Percentiles rank a stretch among this genome's conserved stretches.
These are phyloP conservation scores for Chlamydomonas sp. DNA, from an alignment of 139 green algal species.

Conservation along the genomic window DNA sequence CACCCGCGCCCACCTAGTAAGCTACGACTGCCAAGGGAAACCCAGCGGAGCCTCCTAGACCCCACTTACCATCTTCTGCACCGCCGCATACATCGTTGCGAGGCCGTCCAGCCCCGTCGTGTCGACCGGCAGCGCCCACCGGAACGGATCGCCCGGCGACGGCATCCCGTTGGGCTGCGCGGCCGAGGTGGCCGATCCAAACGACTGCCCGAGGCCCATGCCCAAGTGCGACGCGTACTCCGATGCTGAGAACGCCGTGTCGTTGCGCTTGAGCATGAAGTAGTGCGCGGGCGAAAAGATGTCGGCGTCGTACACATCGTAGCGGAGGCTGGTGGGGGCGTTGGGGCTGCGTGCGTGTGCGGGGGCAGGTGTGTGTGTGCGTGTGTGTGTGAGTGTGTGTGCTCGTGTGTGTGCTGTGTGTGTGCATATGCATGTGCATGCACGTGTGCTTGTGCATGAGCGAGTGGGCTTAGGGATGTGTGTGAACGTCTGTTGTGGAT, in stretches of 20 bases:
- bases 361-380: too few species aligned
- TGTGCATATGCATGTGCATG: too few species aligned
- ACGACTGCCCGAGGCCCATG: not conserved
- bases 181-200: not conserved
- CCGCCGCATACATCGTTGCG: constrained; percentile 11
- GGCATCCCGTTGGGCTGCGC: constrained; percentile 14
- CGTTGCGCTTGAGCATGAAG: constrained; percentile 22
- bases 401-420: too few species aligned
- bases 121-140: constrained; percentile 28
- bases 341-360: too few species aligned
- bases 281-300: constrained; percentile 10
- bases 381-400: too few species aligned
- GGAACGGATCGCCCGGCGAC: constrained; percentile 16
- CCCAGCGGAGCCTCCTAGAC: too few species aligned
- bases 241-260: not conserved
- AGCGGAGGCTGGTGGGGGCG: constrained; percentile 13
- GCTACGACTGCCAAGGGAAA: too few species aligned
- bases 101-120: not conserved
- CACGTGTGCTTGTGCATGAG: too few species aligned
- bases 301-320: constrained; percentile 33
- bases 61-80: constrained; percentile 21
- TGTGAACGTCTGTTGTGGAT: too few species aligned
- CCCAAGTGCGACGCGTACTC: not conserved
- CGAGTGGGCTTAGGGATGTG: too few species aligned
- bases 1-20: too few species aligned